Evolutionary conservation across 768 basidiomycete genomes (phyloP).

Genomic region (Clitopilus hobsonii): DNA sequence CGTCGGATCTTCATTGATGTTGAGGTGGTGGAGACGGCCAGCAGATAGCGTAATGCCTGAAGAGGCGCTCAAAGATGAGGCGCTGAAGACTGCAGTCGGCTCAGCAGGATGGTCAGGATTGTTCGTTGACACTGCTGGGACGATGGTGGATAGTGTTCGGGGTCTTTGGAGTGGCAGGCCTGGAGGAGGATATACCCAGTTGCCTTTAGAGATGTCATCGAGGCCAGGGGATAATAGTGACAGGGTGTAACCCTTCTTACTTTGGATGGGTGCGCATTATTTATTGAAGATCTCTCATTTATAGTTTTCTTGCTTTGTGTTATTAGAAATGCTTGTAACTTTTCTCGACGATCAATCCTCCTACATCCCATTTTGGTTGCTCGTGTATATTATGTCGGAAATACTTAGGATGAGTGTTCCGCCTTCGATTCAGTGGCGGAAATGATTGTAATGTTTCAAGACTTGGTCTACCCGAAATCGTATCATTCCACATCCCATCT

Average conservation of each 20-base stretch:
- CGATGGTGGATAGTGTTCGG: conserved; percentile 34
- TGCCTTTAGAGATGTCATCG: conserved; percentile 64
- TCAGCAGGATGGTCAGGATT: conserved; percentile 37
- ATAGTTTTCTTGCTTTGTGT: not conserved
- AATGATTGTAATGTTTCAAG: too few species aligned
- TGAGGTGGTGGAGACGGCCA: conserved; percentile 83
- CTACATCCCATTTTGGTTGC: too few species aligned
- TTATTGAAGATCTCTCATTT: not conserved
- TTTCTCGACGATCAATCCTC: too few species aligned
- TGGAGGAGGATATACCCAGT: conserved; percentile 57
- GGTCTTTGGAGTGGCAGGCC: conserved; percentile 35
- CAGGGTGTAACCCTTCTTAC: not conserved
- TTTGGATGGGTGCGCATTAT: not conserved
- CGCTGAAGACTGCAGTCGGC: conserved; percentile 14
- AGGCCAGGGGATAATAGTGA: conserved; percentile 8
- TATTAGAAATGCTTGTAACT: not conserved
- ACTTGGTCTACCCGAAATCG: too few species aligned
- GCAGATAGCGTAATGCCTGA: conserved; percentile 65
- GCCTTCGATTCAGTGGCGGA: too few species aligned
- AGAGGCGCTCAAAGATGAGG: conserved; percentile 18
- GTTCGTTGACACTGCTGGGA: conserved; percentile 43
- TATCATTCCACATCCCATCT: too few species aligned
- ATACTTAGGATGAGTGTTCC: too few species aligned
- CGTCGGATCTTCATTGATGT: conserved; percentile 81
- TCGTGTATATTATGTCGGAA: too few species aligned